phyloP scores from a whole-genome alignment of 2,329 filamentous ascomycete genomes.

The Colletotrichum navitas region DNA sequence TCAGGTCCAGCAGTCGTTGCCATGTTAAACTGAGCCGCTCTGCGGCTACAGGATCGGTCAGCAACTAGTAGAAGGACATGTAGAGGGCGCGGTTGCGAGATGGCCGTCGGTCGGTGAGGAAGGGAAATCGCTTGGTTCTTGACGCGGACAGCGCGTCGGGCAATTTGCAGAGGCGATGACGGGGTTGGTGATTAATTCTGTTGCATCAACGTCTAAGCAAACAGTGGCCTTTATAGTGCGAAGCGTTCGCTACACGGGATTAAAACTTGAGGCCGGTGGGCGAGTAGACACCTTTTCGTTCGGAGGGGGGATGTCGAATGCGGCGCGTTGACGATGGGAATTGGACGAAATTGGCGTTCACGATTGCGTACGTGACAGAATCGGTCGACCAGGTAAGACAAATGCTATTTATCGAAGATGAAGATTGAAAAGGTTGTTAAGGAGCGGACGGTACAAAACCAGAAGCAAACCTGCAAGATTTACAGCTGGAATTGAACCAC shows the following conservation, averaged over 20 bases:
- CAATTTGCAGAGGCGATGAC: slow-evolving; percentile 21
- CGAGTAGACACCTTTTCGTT: slow-evolving; percentile 20
- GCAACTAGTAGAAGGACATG: slow-evolving; percentile 59
- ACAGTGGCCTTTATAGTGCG: background rate
- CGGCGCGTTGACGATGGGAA: slow-evolving; percentile 39
- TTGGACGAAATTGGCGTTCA: slow-evolving; percentile 41
- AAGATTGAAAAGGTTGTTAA: slow-evolving; percentile 44
- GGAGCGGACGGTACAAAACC: slow-evolving; percentile 58
- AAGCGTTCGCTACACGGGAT: background rate
- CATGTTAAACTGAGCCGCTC: slow-evolving; percentile 61
- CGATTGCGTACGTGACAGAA: slow-evolving; percentile 34
- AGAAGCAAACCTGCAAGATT: slow-evolving; percentile 64
- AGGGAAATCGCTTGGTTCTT: slow-evolving; percentile 35
- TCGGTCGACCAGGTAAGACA: slow-evolving; percentile 45
- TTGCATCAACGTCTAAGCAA: slow-evolving; percentile 22
- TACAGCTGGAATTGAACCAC: slow-evolving; percentile 71
- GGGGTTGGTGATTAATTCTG: slow-evolving; percentile 34
- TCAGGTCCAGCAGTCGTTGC: slow-evolving; percentile 56
- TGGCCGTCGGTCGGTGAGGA: slow-evolving; percentile 21
- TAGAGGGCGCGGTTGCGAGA: slow-evolving; percentile 44
- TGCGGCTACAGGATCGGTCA: slow-evolving; percentile 61
- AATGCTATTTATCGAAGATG: slow-evolving; percentile 42
- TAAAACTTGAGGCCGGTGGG: background rate
- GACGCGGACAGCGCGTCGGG: slow-evolving; percentile 26
- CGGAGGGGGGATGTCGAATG: slow-evolving; percentile 16